These are phyloP conservation scores for Talaromyces sp. DNA, from an alignment of 2,329 filamentous ascomycete genomes.

Conservation along the genomic window DNA sequence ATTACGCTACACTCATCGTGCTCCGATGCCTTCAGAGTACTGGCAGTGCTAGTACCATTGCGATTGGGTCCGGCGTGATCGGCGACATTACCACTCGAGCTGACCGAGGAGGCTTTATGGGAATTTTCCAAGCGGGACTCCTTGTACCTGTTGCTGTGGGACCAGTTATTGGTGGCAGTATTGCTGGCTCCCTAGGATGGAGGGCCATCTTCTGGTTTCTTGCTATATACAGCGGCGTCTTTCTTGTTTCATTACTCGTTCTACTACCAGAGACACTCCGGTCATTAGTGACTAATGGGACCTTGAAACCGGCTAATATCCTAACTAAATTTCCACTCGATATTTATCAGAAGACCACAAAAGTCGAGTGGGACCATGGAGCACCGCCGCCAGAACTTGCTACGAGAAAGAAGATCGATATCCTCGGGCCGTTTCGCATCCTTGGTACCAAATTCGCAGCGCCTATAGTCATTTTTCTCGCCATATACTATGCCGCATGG, in stretches of 20 bases:
- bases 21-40: conserved; percentile 42
- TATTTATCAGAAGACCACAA: conserved; percentile 15
- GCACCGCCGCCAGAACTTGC: conserved; percentile 6
- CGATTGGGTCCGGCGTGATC: conserved; percentile 39
- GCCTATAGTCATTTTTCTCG: conserved; percentile 45
- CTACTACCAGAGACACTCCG: conserved; percentile 39
- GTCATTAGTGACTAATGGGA: conserved; percentile 31
- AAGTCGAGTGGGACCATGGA: neutral
- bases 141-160: conserved; percentile 35
- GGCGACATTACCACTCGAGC: conserved; percentile 39
- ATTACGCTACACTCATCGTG: conserved; percentile 36
- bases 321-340: conserved; percentile 18
- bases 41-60: conserved; percentile 41
- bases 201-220: conserved; percentile 43
- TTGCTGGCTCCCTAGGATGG: conserved; percentile 38
- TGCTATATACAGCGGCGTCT: conserved; percentile 31
- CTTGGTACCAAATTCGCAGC: conserved; percentile 42
- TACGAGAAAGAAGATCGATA: conserved; percentile 37
- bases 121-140: conserved; percentile 35
- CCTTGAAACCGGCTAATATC: neutral
- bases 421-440: conserved; percentile 46
- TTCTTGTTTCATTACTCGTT: conserved; percentile 28
- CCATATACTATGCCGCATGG: conserved; percentile 51
- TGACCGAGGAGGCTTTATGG: conserved; percentile 41
- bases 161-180: conserved; percentile 39